These are phyloP conservation scores for Nymphaea colorata DNA, from an alignment of 164 flowering plant species.

Conservation along the genomic window DNA sequence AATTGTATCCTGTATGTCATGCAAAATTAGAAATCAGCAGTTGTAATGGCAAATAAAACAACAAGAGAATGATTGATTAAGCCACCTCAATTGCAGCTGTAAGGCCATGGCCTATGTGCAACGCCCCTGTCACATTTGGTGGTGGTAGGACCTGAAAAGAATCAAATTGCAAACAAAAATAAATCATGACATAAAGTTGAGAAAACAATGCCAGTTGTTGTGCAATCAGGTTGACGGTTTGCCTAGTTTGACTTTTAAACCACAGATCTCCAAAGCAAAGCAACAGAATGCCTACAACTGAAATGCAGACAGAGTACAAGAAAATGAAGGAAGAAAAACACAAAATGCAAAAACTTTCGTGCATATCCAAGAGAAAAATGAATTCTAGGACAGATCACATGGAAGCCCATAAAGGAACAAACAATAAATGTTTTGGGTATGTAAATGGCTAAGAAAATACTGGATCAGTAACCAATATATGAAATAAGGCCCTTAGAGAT, in stretches of 20 bases:
- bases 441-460: too few relatives aligned
- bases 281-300: too few relatives aligned
- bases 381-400: too few relatives aligned
- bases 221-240: neutral
- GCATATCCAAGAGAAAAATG: too few relatives aligned
- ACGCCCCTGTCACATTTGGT: constrained; percentile 96
- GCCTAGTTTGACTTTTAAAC: neutral
- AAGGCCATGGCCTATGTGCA: constrained; percentile 98
- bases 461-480: too few relatives aligned
- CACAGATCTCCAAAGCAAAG: neutral
- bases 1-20: constrained; percentile 61
- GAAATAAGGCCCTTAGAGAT: too few relatives aligned
- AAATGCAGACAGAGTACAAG: too few relatives aligned
- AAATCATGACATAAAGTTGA: neutral
- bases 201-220: neutral
- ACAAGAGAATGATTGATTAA: neutral
- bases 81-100: constrained; percentile 82
- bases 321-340: too few relatives aligned
- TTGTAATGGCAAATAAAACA: neutral
- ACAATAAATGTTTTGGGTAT: too few relatives aligned
- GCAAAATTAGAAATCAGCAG: neutral
- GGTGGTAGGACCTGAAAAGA: constrained; percentile 78
- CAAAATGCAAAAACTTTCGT: neutral
- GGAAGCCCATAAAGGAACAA: too few relatives aligned
- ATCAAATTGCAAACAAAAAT: constrained; percentile 1